These are phyloP conservation scores for Saccharomyces hybrid DNA, from an alignment of 1,139 yeast species.

Conservation along the genomic window DNA sequence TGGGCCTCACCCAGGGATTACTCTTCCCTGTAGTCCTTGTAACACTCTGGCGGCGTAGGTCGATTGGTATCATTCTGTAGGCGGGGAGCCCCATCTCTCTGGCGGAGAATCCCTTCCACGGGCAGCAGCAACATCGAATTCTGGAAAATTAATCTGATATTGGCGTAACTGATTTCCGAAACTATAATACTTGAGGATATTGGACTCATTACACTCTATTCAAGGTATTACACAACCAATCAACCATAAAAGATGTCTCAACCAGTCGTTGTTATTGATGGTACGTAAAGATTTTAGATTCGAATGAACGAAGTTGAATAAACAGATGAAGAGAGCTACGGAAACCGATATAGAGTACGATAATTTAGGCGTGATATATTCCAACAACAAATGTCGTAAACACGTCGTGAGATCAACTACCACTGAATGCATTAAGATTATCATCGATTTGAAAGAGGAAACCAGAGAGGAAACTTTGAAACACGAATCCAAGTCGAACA, in stretches of 20 bases:
- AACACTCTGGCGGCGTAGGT: not conserved
- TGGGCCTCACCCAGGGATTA: not conserved
- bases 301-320: not conserved
- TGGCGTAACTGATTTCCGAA: not conserved
- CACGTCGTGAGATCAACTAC: not conserved
- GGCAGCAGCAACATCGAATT: conserved; percentile 5
- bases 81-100: not conserved
- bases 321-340: not conserved
- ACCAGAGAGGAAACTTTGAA: no score
- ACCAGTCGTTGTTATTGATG: conserved; percentile 96
- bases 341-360: not conserved
- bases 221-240: conserved; percentile 10
- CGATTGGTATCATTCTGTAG: not conserved
- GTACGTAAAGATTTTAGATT: no score
- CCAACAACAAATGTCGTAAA: not conserved
- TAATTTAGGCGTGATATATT: not conserved
- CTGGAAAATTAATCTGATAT: conserved; percentile 4
- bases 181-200: not conserved
- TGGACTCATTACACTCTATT: not conserved
- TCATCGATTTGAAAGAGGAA: not conserved
- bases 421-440: not conserved
- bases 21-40: not conserved
- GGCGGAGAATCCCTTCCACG: not conserved
- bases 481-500: no score
- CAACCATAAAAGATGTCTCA: conserved; percentile 55